Evolutionary conservation across 2,329 filamentous ascomycete genomes (phyloP).

Genomic region (Ophiostoma ips): DNA sequence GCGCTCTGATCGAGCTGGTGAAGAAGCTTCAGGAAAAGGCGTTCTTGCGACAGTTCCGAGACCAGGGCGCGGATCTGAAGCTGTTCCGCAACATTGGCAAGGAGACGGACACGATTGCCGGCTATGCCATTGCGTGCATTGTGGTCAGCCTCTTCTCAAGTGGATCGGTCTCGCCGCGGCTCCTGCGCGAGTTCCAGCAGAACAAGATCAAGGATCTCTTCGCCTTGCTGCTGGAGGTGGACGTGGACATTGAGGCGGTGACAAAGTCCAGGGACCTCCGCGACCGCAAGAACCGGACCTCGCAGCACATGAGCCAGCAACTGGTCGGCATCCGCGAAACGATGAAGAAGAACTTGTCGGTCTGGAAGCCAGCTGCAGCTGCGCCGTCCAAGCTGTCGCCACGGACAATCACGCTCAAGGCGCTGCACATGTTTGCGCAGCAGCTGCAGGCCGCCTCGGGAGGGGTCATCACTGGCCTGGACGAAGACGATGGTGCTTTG

Average conservation of each 20-base stretch:
- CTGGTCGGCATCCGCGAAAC: conserved; percentile 39
- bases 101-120: conserved; percentile 46
- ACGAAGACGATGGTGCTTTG: conserved; percentile 29
- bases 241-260: conserved; percentile 44
- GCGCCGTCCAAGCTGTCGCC: conserved; percentile 35
- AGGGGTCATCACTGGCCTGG: conserved; percentile 15
- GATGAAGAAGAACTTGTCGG: conserved; percentile 32
- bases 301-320: conserved; percentile 45
- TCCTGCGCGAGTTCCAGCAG: conserved; percentile 38
- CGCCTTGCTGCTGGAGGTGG: conserved; percentile 35
- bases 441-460: conserved; percentile 35
- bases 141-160: conserved; percentile 48
- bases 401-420: conserved; percentile 48
- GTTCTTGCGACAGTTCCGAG: conserved; percentile 57
- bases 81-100: conserved; percentile 48
- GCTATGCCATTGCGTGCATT: conserved; percentile 50
- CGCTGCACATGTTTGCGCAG: conserved; percentile 43
- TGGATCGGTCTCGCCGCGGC: conserved; percentile 40
- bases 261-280: conserved; percentile 24
- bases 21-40: conserved; percentile 45
- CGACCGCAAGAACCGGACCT: conserved; percentile 55
- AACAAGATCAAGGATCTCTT: conserved; percentile 44
- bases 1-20: conserved; percentile 45
- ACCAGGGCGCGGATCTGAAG: conserved; percentile 56
- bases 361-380: conserved; percentile 42